Base-by-base conservation (phyloP, 225 moss, liverwort and hornwort genomes). In the Thuidium tamariscinum region DNA sequence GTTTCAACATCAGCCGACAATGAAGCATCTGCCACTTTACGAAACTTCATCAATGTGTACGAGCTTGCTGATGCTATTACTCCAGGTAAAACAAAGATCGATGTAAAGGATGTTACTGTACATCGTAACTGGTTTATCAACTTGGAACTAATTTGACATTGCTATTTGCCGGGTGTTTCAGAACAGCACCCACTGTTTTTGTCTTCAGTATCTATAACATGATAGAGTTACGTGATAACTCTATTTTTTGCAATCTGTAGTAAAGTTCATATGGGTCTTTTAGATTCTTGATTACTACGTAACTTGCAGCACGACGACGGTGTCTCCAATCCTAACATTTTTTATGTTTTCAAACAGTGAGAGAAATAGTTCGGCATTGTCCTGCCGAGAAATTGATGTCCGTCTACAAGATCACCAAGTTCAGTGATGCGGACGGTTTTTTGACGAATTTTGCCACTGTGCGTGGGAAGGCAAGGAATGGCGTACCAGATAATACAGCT, bases 1-100 rank as follows among this genome's bases (percentile, higher is more conserved):
- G 91, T 97, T 85, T 93, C 94, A 52, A 94, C 92, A 51, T 77
- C 93, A 57, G 92, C 88, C 64, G 93, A 92, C 39, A 93, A 92
- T 89, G 93, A 93, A 83, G 89, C 95, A 59, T 89, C 96, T 59
- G 95, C 91, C 62, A 87, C 94, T 34, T 86, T 97, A 46, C 92
- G 94, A 70, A 97, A 96, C 71, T 96, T 95, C 81, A 94, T 90
- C 81, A 97, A 93, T 85, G 94, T 96, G 52, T 95, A 97, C 82
- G 93, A 95, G 85, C 86, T 96, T 83, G 81, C 88, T 87, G 95
- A 96, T 83, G 91, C 95, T 73, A 89, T 89, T 36, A 89, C 95
- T 30, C 96, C 96, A 79, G 97, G 97, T 97, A 89, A 86, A 82
- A 49, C 37, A 21, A 70, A 44, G 70, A 76, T 23, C 6, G 48